A percentile compares a stretch with the other conserved stretches of the same genome.
These are phyloP conservation scores for Nicotiana attenuata DNA, from an alignment of 257 asterid genomes.

Conservation along the genomic window DNA sequence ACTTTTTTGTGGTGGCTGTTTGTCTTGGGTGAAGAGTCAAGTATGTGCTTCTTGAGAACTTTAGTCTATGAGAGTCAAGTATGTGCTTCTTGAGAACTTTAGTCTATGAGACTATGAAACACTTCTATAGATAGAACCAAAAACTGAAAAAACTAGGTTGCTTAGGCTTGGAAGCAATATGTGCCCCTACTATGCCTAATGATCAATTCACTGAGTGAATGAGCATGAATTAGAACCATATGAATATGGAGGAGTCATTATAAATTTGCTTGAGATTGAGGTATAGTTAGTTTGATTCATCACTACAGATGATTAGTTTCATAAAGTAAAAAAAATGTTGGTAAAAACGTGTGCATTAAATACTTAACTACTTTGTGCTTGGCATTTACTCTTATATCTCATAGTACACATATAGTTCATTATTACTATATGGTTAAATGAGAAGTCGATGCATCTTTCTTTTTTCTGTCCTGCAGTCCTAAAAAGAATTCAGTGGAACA, in stretches of 20 bases:
- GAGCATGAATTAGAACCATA: not conserved
- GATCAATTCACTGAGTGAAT: not conserved
- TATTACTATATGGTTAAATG: not conserved
- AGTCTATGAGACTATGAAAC: not conserved
- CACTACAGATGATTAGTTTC: not conserved
- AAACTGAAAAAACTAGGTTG: not conserved
- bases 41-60: not conserved
- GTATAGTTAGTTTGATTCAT: not conserved
- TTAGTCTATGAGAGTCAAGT: not conserved
- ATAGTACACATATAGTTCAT: not conserved
- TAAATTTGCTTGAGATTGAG: not conserved
- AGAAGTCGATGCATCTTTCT: not conserved
- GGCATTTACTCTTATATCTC: not conserved
- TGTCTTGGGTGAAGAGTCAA: not conserved
- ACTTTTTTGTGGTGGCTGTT: not conserved
- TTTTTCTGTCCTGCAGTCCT: not conserved
- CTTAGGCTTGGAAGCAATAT: not conserved
- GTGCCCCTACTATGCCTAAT: not conserved
- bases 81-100: not conserved
- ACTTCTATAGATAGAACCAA: not conserved
- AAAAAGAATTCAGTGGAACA: not conserved
- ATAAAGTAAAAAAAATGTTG: not conserved
- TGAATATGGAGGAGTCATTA: not conserved
- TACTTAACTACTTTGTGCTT: not conserved
- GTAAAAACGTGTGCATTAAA: not conserved